Conservation (phyloP, 208 protist species). For the Trypanosoma platydactyli region DNA sequence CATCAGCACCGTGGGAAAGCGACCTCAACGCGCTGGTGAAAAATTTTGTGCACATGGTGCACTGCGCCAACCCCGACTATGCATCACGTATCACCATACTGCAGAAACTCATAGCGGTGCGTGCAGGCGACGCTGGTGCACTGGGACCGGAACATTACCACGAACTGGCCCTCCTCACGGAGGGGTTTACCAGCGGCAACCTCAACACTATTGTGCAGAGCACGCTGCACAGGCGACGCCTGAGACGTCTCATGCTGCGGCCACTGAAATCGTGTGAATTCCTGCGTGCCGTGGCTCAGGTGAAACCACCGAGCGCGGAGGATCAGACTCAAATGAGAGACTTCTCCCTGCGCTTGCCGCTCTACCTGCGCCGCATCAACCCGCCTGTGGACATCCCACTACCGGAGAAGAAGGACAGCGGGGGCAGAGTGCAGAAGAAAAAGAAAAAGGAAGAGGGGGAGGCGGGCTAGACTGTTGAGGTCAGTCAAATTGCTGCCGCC, state of each 20-base stretch:
- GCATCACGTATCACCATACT: constrained; percentile 79
- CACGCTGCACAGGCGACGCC: constrained; percentile 64
- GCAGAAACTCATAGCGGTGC: constrained; percentile 43
- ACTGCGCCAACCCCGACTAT: constrained; percentile 87
- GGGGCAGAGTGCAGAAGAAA: constrained; percentile 21
- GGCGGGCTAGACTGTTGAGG: no score
- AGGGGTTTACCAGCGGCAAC: constrained; percentile 67
- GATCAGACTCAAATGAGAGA: constrained; percentile 60
- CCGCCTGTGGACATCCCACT: constrained; percentile 66
- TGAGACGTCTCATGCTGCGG: constrained; percentile 68
- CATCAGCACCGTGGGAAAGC: constrained; percentile 69
- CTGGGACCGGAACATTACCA: constrained; percentile 42
- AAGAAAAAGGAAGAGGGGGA: constrained; percentile 2
- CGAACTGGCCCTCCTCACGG: constrained; percentile 76
- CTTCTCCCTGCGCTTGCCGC: constrained; percentile 66
- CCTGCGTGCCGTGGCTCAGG: constrained; percentile 56
- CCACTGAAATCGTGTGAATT: constrained; percentile 80
- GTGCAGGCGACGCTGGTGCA: constrained; percentile 16
- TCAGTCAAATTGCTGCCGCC: no score
- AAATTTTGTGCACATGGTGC: constrained; percentile 75
- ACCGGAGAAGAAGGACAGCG: constrained; percentile 58
- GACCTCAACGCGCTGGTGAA: constrained; percentile 58
- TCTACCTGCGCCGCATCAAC: constrained; percentile 68
- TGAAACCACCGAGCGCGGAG: constrained; percentile 46
- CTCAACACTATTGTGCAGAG: constrained; percentile 53